Conservation (phyloP, 2,329 filamentous ascomycete genomes). For the Trichoderma brevicompactum region DNA sequence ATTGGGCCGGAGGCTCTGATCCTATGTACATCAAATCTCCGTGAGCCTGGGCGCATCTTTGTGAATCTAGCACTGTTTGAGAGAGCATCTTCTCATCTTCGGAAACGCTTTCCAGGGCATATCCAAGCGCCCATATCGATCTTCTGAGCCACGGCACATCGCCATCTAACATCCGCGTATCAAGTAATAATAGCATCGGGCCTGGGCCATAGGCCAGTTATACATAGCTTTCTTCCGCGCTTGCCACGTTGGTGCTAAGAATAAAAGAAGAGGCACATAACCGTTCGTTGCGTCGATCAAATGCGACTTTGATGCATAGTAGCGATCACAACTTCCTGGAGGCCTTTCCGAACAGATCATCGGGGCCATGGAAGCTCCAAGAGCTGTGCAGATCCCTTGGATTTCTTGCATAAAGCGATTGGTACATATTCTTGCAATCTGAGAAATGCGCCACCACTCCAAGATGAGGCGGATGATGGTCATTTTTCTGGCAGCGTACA, state of each 20-base stretch:
- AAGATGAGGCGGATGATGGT: too few relatives aligned
- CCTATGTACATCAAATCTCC: too few relatives aligned
- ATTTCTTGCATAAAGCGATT: background rate
- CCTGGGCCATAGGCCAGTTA: background rate
- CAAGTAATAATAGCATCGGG: background rate
- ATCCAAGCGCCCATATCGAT: background rate
- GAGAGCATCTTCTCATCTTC: background rate
- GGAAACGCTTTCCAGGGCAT: background rate
- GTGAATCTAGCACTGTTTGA: too few relatives aligned
- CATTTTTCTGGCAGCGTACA: too few relatives aligned
- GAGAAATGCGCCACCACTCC: background rate
- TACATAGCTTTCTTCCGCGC: background rate
- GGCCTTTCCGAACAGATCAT: background rate
- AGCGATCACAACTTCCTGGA: background rate
- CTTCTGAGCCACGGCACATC: conserved; percentile 2
- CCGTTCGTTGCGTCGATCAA: conserved; percentile 8
- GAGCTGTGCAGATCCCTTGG: background rate
- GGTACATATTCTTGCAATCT: background rate
- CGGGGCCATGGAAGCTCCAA: background rate
- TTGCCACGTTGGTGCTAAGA: background rate
- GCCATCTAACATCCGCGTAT: conserved; percentile 15
- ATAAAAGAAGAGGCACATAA: background rate
- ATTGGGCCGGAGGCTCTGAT: too few relatives aligned
- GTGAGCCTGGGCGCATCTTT: too few relatives aligned
- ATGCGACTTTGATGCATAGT: background rate